These are phyloP conservation scores for Ascochyta fabae DNA, from an alignment of 2,329 filamentous ascomycete genomes.

Conservation along the genomic window DNA sequence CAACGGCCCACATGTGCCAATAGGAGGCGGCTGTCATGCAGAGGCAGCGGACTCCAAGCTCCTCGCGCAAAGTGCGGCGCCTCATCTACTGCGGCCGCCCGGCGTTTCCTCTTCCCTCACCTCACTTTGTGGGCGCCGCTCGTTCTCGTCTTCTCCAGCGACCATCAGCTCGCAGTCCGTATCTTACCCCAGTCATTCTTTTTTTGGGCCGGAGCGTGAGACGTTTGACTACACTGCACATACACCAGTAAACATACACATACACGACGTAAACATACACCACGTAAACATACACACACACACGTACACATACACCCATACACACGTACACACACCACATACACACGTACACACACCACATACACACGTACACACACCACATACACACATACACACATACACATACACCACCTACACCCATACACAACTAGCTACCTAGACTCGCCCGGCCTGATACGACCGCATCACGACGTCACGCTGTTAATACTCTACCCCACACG, in stretches of 20 bases:
- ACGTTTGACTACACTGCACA: slow-evolving; percentile 17
- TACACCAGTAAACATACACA: slow-evolving; percentile 13
- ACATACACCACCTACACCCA: background rate
- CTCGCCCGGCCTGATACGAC: slow-evolving; percentile 30
- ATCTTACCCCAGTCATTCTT: slow-evolving; percentile 52
- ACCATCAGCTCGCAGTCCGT: slow-evolving; percentile 29
- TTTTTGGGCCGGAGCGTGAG: slow-evolving; percentile 34
- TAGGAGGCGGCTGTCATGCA: slow-evolving; percentile 32
- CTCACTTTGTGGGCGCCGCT: slow-evolving; percentile 44
- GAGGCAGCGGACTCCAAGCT: slow-evolving; percentile 26
- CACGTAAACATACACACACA: slow-evolving; percentile 5
- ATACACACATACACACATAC: slow-evolving; percentile 1
- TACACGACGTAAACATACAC: slow-evolving; percentile 1
- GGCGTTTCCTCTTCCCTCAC: slow-evolving; percentile 36
- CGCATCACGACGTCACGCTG: slow-evolving; percentile 46
- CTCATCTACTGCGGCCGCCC: slow-evolving; percentile 45
- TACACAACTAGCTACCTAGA: background rate
- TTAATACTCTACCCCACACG: slow-evolving; percentile 35
- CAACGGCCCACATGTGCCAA: slow-evolving; percentile 30
- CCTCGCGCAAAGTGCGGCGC: slow-evolving; percentile 28
- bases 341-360: background rate
- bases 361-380: background rate
- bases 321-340: background rate
- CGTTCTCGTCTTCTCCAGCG: slow-evolving; percentile 31
- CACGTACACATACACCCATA: background rate